A percentile compares a stretch with the other conserved stretches of the same genome.
phyloP scores from a whole-genome alignment of 495 filamentous ascomycete genomes.

The Trichoderma gamsii region DNA sequence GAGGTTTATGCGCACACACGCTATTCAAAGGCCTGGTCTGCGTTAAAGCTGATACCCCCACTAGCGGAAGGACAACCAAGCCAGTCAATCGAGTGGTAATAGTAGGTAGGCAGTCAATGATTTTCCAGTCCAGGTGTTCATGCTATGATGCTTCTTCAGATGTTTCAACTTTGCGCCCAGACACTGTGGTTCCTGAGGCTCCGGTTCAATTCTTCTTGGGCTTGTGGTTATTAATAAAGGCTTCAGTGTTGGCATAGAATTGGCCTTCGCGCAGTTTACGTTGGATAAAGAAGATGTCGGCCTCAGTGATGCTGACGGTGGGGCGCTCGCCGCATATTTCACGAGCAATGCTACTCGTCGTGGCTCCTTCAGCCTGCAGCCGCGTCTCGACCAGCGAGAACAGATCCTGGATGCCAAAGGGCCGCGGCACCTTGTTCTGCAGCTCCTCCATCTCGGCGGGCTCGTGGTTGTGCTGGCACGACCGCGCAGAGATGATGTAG shows the following conservation, averaged over 20 bases:
- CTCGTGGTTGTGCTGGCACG: conserved; percentile 11
- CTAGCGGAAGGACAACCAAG: neutral
- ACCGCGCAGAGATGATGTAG: conserved; percentile 10
- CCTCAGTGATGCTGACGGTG: conserved; percentile 1
- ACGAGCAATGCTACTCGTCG: conserved; percentile 5
- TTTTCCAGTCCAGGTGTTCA: neutral
- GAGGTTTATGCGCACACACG: conserved; percentile 6
- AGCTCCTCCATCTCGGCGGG: conserved; percentile 4
- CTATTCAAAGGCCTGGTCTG: conserved; percentile 6
- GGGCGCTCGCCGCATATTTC: conserved; percentile 4
- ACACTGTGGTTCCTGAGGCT: neutral
- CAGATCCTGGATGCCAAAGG: conserved; percentile 13
- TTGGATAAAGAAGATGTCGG: conserved; percentile 13
- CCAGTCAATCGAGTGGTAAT: neutral
- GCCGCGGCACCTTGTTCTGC: conserved; percentile 8
- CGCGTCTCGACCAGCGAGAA: neutral
- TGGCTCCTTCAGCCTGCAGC: neutral
- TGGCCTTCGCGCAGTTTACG: conserved; percentile 13
- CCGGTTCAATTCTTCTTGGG: neutral
- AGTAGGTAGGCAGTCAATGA: too few species aligned
- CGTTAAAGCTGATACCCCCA: neutral
- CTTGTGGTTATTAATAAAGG: conserved; percentile 6
- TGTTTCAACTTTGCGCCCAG: neutral
- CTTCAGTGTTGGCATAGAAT: conserved; percentile 6
- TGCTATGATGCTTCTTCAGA: neutral